Base-by-base conservation (phyloP, 2,329 filamentous ascomycete species). In the Talaromyces funiculosus region DNA sequence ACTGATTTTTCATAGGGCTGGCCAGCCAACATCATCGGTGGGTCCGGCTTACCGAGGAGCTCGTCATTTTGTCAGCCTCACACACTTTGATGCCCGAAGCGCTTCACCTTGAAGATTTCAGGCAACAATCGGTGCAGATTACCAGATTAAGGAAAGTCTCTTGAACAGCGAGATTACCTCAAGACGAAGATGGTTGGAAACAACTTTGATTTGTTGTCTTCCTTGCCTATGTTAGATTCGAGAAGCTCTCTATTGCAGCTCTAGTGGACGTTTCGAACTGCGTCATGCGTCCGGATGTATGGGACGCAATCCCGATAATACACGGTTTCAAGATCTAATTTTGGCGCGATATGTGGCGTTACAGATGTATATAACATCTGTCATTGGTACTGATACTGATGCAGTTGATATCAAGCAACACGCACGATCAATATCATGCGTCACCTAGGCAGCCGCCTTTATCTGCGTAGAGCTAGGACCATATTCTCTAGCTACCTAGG, bases 51-150 rank as follows among this genome's bases (percentile, higher is more conserved):
- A 51, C 47, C 47, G 53, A 22, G 8, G 38, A 31, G 14, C 10
- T n/a, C 20, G 42, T 20, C 18, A n/a, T n/a, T 20, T 37, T 37
- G 40, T 47, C 43, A 58, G 56, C 56, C 56, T 58, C 45, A 42
- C 33, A 18, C 24, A 51, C 29, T 31, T 58, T 58, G 56, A 58
- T 58, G 56, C 56, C 56, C 56, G 56, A 58, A 58, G 20, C 33
- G 56, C 56, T 38, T 58, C 56, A 37, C 56, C 56, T 57, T 57
- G 24, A 45, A 12, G n/a, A 47, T 7, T 58, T 58, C 56, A 26
- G 56, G 56, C 56, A 58, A 54, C 31, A 24, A 37, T n/a, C 56
- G 24, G 45, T 58, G 43, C 29, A 26, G 7, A 22, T 47, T 57
- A 14, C 54, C 38, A 6, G 10, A 22, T 16, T 5, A 20, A 43